Percentiles rank a stretch among this genome's conserved stretches.
phyloP scores from a whole-genome alignment of 2,329 filamentous ascomycete species.

The Colletotrichum sp. region DNA sequence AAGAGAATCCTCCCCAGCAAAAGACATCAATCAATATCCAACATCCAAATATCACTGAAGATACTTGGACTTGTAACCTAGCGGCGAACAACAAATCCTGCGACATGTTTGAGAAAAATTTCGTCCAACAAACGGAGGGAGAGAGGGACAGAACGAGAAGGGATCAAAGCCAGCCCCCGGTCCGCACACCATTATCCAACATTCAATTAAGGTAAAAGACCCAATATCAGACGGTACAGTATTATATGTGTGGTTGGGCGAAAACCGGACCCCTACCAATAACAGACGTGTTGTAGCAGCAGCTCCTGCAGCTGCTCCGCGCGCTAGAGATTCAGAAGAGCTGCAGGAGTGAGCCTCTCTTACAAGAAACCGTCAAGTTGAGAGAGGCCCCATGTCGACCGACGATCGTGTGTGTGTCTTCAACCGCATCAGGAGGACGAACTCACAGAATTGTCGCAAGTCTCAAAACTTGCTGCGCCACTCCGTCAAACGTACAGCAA shows the following conservation, averaged over 20 bases:
- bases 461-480: not conserved
- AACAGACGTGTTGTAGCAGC: not conserved
- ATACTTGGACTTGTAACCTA: not conserved
- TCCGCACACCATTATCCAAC: not conserved
- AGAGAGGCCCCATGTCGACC: not conserved
- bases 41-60: not conserved
- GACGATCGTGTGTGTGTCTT: not conserved
- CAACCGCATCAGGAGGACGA: not conserved
- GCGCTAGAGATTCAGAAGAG: not conserved
- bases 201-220: not conserved
- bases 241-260: not conserved
- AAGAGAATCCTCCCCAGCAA: not conserved
- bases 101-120: slow-evolving; percentile 9
- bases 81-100: not conserved
- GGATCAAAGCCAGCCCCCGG: not conserved
- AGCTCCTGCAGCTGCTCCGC: not conserved
- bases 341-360: not conserved
- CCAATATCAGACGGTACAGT: not conserved
- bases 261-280: not conserved
- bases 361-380: not conserved
- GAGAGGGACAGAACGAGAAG: not conserved
- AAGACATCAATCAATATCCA: not conserved
- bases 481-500: not conserved
- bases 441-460: not conserved
- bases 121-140: not conserved